Conservation (phyloP, 768 basidiomycete species). For the Agaricus subrufescens region DNA sequence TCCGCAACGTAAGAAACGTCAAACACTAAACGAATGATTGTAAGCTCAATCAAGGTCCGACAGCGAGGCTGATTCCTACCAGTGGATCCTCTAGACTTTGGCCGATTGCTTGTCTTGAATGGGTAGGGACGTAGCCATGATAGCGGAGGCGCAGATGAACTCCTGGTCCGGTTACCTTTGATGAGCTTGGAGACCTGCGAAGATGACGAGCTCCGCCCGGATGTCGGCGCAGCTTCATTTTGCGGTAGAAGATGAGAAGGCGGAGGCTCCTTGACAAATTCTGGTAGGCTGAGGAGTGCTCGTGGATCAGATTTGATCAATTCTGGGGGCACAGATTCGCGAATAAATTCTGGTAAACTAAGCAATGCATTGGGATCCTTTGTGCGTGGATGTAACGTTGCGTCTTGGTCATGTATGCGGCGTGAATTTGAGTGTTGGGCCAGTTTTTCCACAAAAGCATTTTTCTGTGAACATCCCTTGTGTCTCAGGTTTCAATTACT, state of each 20-base stretch:
- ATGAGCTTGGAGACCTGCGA: constrained; percentile 18
- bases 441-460: constrained; percentile 73
- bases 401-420: constrained; percentile 78
- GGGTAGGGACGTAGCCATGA: constrained; percentile 48
- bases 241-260: constrained; percentile 23
- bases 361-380: constrained; percentile 52
- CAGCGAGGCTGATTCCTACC: background rate
- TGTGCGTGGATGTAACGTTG: constrained; percentile 40
- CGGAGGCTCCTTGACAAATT: constrained; percentile 52
- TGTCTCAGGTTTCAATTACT: constrained; percentile 10
- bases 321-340: constrained; percentile 41
- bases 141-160: constrained; percentile 56
- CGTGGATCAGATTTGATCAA: constrained; percentile 27
- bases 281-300: constrained; percentile 52
- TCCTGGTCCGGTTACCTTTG: constrained; percentile 40
- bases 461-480: constrained; percentile 39
- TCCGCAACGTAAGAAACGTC: constrained; percentile 58
- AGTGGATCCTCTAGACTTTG: constrained; percentile 17
- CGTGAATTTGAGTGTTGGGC: constrained; percentile 68
- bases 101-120: constrained; percentile 17
- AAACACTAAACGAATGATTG: constrained; percentile 26
- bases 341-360: constrained; percentile 60
- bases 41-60: background rate
- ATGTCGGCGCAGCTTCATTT: constrained; percentile 9
- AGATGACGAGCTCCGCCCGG: constrained; percentile 8